Conservation (phyloP, 73 alveolate species). For the Paramecium tetraurelia region DNA sequence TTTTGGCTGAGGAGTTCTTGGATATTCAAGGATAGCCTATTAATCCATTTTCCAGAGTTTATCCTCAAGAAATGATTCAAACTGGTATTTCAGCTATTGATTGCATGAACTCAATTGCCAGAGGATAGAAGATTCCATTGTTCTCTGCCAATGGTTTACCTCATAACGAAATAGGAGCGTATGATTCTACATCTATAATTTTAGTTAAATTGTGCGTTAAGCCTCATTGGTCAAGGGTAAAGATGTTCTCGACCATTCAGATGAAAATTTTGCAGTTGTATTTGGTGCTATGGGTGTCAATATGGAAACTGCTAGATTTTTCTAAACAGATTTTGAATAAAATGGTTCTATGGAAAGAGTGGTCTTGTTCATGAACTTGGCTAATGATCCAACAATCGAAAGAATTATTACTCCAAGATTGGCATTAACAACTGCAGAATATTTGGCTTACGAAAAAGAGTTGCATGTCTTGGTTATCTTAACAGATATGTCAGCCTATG, state of each 20-base stretch:
- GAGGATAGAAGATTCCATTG: conserved; percentile 99
- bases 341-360: conserved; percentile 99
- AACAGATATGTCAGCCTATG: conserved; percentile 99
- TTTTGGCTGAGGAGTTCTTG: conserved; percentile 98
- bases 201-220: conserved; percentile 96
- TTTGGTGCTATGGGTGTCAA: conserved; percentile 99
- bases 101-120: conserved; percentile 99
- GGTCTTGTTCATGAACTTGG: conserved; percentile 98
- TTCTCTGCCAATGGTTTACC: conserved; percentile 97
- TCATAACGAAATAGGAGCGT: conserved; percentile 99
- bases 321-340: conserved; percentile 99
- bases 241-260: conserved; percentile 96
- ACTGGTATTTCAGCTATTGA: conserved; percentile 99
- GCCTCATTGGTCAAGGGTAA: conserved; percentile 98
- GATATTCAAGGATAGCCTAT: conserved; percentile 99
- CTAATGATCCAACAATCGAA: conserved; percentile 95
- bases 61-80: conserved; percentile 97
- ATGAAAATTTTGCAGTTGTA: conserved; percentile 98
- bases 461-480: conserved; percentile 97
- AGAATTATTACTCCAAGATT: conserved; percentile 99
- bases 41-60: conserved; percentile 96
- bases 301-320: conserved; percentile 99
- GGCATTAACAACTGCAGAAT: conserved; percentile 99
- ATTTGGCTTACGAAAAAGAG: conserved; percentile 97
- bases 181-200: not conserved